Evolutionary conservation across 1,284 basidiomycete genomes (phyloP).

Genomic region (Trametes versicolor): DNA sequence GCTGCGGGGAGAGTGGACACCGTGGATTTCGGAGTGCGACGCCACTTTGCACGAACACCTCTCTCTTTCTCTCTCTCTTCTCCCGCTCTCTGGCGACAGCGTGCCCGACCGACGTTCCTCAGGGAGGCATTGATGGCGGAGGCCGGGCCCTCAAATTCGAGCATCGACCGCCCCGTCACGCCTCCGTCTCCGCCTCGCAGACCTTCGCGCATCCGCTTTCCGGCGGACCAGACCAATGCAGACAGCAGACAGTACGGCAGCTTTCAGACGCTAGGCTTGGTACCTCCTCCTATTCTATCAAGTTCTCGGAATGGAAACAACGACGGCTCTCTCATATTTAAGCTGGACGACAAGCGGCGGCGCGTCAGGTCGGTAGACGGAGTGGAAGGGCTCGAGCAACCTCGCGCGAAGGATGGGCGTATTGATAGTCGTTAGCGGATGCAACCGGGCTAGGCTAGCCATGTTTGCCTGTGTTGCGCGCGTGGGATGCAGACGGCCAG

Average conservation of each 20-base stretch:
- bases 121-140: constrained; percentile 41
- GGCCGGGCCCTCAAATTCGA: constrained; percentile 43
- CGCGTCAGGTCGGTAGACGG: constrained; percentile 44
- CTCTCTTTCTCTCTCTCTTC: not conserved
- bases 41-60: not conserved
- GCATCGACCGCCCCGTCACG: constrained; percentile 27
- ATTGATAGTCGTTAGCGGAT: too few species aligned
- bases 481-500: too few species aligned
- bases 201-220: constrained; percentile 42
- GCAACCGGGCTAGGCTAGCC: too few species aligned
- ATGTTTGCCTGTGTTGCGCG: too few species aligned
- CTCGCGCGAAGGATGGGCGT: constrained; percentile 23
- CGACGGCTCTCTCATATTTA: constrained; percentile 21
- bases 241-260: constrained; percentile 29
- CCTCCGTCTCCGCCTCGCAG: constrained; percentile 34
- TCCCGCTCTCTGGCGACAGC: constrained; percentile 5
- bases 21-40: not conserved
- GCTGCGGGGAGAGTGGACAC: not conserved
- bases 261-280: constrained; percentile 40
- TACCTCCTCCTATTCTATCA: constrained; percentile 39
- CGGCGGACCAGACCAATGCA: constrained; percentile 34
- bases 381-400: constrained; percentile 25
- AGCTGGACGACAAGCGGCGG: constrained; percentile 40
- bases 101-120: constrained; percentile 1
- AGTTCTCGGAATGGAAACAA: constrained; percentile 29